Base-by-base conservation (phyloP, 768 basidiomycete genomes). In the Xanthoconium stramineum region DNA sequence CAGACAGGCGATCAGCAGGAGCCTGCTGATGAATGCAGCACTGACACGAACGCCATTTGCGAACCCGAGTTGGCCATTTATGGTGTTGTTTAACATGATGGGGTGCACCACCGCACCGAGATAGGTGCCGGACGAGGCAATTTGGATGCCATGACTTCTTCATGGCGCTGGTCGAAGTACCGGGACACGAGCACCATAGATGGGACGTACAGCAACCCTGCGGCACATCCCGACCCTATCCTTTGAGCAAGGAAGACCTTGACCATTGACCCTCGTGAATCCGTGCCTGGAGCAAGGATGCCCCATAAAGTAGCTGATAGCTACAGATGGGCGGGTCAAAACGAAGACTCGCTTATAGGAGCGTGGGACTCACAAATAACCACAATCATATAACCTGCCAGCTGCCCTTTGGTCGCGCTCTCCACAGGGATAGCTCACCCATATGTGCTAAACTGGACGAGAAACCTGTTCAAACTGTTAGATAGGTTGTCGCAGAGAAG, bases 41-140 rank as follows among this genome's bases (percentile, higher is more conserved):
- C 72, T 78, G 14, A 69, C 73, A 4, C 79, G 72, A 20, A 76
- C 75, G 17, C 75, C 74, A 33, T 70, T 74, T 14, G 68, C 72
- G 42, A 83, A 78, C 5, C 85, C 83, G 15, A 78, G 71, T 3
- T 59, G 61, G 5, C 78, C 76, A 53, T 76, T 78, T 56, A 50
- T 58, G 3, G 62, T 70, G 38, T 77, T 73, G 63, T 88, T 87
- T 20, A 89, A 72, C 74, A 86, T 78, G 61, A 86, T 83, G 3
- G 84, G 82, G 55, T 85, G 83, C 10, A 87, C 62, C 24, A 81
- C 75, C 12, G 82, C 84, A 3, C 86, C 86, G 14, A 84, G 64
- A 17, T 80, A 82, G n/a, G 83, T 77, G 24, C 79, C 79, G n/a
- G 81, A 80, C 14, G 81, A 80, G 36, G 76, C 80, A 42, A 86